Percentiles rank a stretch among this genome's conserved stretches.
phyloP scores from a whole-genome alignment of 2,329 filamentous ascomycete species.

The Epichloe scottii region DNA sequence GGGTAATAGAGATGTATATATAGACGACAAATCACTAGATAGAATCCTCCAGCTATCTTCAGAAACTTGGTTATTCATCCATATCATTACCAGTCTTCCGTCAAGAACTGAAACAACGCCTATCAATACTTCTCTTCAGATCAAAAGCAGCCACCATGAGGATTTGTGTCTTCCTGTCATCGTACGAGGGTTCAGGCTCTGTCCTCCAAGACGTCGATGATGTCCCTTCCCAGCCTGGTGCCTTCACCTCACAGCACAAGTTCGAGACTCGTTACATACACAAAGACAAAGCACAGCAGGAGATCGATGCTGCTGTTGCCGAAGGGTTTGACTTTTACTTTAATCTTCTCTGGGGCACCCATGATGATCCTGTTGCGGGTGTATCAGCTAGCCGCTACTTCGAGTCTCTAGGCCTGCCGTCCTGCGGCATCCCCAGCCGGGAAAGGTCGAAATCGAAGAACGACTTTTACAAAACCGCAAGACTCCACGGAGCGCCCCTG shows the following conservation, averaged over 20 bases:
- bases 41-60: no score
- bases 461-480: background rate
- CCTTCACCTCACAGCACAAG: background rate
- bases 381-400: background rate
- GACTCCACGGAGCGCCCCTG: background rate
- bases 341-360: background rate
- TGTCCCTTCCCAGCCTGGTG: background rate
- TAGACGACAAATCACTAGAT: no score
- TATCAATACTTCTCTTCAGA: no score
- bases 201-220: background rate
- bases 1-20: no score
- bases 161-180: background rate
- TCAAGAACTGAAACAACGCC: no score
- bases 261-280: background rate
- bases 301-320: background rate
- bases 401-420: background rate
- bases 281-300: background rate
- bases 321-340: slow-evolving; percentile 1
- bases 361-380: background rate
- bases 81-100: no score
- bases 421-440: background rate
- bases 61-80: no score
- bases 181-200: background rate
- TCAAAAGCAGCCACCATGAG: background rate
- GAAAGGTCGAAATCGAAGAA: background rate